Evolutionary conservation across 192 early-diverging fungal genomes (phyloP).

Genomic region (Gamsiella multidivaricata): DNA sequence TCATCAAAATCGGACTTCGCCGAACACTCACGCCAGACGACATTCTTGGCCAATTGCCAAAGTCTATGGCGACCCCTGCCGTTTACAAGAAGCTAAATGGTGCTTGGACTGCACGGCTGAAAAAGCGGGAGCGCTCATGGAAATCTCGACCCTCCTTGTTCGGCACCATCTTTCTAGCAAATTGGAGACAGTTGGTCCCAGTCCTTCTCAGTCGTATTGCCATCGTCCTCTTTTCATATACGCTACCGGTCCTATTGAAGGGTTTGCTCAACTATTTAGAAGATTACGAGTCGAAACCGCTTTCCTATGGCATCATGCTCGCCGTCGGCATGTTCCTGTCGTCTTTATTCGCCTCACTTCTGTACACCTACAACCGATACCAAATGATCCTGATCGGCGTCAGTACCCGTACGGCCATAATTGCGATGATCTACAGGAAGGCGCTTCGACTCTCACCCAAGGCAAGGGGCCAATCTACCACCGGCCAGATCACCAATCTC

Average conservation of each 20-base stretch:
- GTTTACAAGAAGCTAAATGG: neutral
- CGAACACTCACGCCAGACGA: constrained; percentile 24
- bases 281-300: constrained; percentile 32
- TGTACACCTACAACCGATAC: constrained; percentile 53
- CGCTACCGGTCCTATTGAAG: constrained; percentile 14
- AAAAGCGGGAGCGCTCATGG: neutral
- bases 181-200: constrained; percentile 7
- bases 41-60: constrained; percentile 6
- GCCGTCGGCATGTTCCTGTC: constrained; percentile 56
- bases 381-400: constrained; percentile 61
- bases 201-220: constrained; percentile 23
- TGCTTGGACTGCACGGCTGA: constrained; percentile 3
- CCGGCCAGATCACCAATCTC: constrained; percentile 45
- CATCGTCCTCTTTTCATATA: constrained; percentile 25
- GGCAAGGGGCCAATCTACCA: constrained; percentile 35
- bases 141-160: constrained; percentile 17
- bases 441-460: constrained; percentile 63
- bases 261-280: constrained; percentile 20
- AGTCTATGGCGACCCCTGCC: neutral
- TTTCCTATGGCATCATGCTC: constrained; percentile 60
- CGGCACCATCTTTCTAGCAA: constrained; percentile 8
- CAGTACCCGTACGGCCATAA: constrained; percentile 58
- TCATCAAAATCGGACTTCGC: constrained; percentile 24
- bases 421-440: constrained; percentile 69
- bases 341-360: constrained; percentile 56